Base-by-base conservation (phyloP, 805 yeast genomes). In the Candida ovalis region DNA sequence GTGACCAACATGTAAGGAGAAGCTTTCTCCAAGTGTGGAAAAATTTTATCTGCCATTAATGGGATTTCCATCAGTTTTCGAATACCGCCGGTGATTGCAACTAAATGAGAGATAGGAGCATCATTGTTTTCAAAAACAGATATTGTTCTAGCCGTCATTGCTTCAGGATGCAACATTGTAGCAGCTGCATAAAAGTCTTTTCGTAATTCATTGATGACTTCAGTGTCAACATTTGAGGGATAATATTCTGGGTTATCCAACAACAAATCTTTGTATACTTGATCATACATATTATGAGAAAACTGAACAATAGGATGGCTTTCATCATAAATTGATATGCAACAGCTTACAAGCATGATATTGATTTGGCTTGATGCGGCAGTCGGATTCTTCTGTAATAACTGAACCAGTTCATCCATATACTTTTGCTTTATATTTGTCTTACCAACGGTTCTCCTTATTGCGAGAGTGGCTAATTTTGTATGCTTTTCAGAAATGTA, bases 291-390 rank as follows among this genome's bases (percentile, higher is more conserved):
- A 13, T 51, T 48, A 18, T 46, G 43, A 2, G 71, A 47, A 49
- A 64, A 72, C 33, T 55, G 55, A 1, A 62, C 68, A 18, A 68
- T 41, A 2, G 63, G 50, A 50, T 66, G 59, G 2, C 52, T 37
- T 25, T 65, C 60, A 17, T 63, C 63, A 19, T 52, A 36, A 0
- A 53, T 18, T 28, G 57, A 56, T 13, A 69, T 46, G 0, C 68
- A 60, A 17, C 69, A 56, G 7, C 73, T 72, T 28, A 69, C 59
- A 24, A 59, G 48, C 33, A 71, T 51, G n/a, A 71, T 52, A 8
- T 56, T 59, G 5, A 65, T 60, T 42, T 72, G 46, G 42, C 68
- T 58, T 27, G 63, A 67, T 4, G 68, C 59, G 25, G 59, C 56
- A 8, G 47, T 48, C 4, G 69, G 68, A 13, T 40, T 19, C 38